Percentiles rank a stretch among this genome's conserved stretches.
These are phyloP conservation scores for Cryptococcus floricola DNA, from an alignment of 1,284 basidiomycete genomes.

Conservation along the genomic window DNA sequence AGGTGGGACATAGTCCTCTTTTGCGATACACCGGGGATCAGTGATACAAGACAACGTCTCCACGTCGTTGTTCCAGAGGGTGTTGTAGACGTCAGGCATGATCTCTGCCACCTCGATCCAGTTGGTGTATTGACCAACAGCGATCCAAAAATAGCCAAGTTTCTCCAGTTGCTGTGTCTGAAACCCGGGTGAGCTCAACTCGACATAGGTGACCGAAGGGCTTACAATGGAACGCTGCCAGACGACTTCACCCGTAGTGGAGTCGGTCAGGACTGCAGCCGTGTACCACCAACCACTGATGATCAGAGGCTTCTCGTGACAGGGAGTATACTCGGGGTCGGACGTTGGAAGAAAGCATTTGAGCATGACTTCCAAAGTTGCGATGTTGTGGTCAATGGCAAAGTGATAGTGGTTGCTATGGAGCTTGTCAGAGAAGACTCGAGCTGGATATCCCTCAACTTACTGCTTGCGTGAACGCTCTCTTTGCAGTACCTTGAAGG, in stretches of 20 bases:
- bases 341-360: conserved; percentile 9
- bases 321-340: background rate
- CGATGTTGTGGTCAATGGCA: background rate
- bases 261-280: conserved; percentile 5
- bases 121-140: conserved; percentile 23
- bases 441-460: background rate
- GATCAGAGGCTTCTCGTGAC: conserved; percentile 18
- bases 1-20: conserved; percentile 11
- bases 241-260: conserved; percentile 25
- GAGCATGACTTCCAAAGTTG: conserved; percentile 10
- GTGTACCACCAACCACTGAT: conserved; percentile 15
- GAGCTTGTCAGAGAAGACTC: background rate
- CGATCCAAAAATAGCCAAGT: conserved; percentile 8
- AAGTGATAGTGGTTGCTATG: background rate
- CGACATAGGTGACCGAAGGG: background rate
- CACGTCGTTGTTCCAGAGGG: conserved; percentile 17
- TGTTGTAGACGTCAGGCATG: conserved; percentile 32
- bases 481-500: conserved; percentile 17
- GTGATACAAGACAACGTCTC: conserved; percentile 13
- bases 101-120: conserved; percentile 24
- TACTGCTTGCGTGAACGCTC: conserved; percentile 19
- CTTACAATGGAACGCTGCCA: conserved; percentile 22
- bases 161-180: conserved; percentile 9
- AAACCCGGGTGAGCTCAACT: background rate
- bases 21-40: conserved; percentile 15